A percentile compares a stretch with the other conserved stretches of the same genome.
Conservation (phyloP, 1,139 yeast genomes). For the Geotrichum reessii region DNA sequence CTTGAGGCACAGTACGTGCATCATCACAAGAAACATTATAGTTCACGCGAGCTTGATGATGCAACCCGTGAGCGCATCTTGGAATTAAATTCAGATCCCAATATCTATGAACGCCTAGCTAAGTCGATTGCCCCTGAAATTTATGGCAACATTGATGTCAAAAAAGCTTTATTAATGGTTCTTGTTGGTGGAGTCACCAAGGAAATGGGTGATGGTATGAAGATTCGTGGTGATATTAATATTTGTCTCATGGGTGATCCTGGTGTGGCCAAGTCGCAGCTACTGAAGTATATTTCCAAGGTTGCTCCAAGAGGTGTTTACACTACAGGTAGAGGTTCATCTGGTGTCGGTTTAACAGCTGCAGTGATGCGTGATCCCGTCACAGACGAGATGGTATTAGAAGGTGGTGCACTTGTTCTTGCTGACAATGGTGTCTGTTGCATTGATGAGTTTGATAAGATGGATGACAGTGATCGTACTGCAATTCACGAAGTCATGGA, state of each 20-base stretch:
- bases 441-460: slow-evolving; percentile 97
- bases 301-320: slow-evolving; percentile 96
- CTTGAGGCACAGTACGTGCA: slow-evolving; percentile 78
- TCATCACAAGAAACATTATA: slow-evolving; percentile 88
- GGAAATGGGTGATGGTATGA: slow-evolving; percentile 92
- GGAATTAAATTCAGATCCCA: slow-evolving; percentile 52
- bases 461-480: slow-evolving; percentile 96
- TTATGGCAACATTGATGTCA: slow-evolving; percentile 88
- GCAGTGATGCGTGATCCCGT: slow-evolving; percentile 99
- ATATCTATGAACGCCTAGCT: slow-evolving; percentile 74
- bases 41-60: slow-evolving; percentile 52
- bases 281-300: slow-evolving; percentile 82
- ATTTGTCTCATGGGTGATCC: slow-evolving; percentile 99
- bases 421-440: slow-evolving; percentile 99
- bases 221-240: slow-evolving; percentile 95
- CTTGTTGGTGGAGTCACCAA: slow-evolving; percentile 95
- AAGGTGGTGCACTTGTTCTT: slow-evolving; percentile 96
- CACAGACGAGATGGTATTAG: slow-evolving; percentile 95
- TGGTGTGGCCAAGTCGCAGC: slow-evolving; percentile 98
- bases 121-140: slow-evolving; percentile 96
- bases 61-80: slow-evolving; percentile 54
- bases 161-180: slow-evolving; percentile 77
- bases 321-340: slow-evolving; percentile 98
- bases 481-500: slow-evolving; percentile 99
- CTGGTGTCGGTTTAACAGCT: slow-evolving; percentile 98